Evolutionary conservation across 768 basidiomycete genomes (phyloP).

Genomic region (Amanita pseudoporphyria): DNA sequence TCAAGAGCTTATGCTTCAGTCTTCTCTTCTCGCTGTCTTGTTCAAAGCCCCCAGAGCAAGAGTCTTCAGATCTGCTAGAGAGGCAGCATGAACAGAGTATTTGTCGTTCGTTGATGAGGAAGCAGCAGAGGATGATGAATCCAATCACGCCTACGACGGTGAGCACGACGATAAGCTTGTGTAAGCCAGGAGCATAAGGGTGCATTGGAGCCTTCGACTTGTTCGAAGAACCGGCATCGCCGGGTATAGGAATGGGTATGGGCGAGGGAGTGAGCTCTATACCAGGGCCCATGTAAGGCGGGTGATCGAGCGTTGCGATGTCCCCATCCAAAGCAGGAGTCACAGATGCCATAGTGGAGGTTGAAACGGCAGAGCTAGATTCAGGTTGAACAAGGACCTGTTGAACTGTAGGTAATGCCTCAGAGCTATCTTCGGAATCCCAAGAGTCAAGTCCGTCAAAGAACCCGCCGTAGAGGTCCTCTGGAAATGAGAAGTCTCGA

Average conservation of each 20-base stretch:
- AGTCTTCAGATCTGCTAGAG: not conserved
- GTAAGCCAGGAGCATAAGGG: slow-evolving; percentile 1
- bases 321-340: not conserved
- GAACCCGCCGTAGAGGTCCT: slow-evolving; percentile 2
- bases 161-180: slow-evolving; percentile 5
- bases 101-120: slow-evolving; percentile 3
- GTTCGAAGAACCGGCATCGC: not conserved
- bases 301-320: not conserved
- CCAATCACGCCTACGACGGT: slow-evolving; percentile 1
- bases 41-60: not conserved
- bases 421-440: not conserved
- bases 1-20: slow-evolving; percentile 1
- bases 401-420: not conserved
- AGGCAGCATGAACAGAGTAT: not conserved
- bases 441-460: slow-evolving; percentile 1
- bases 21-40: not conserved
- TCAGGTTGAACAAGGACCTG: not conserved
- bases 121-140: slow-evolving; percentile 3
- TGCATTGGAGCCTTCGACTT: not conserved
- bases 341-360: not conserved
- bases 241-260: not conserved
- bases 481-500: not conserved
- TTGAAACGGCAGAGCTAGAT: not conserved
- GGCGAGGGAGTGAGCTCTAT: slow-evolving; percentile 1
- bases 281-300: slow-evolving; percentile 3